These are phyloP conservation scores for Venturiaceae sp. DNA, from an alignment of 2,329 filamentous ascomycete genomes.

Conservation along the genomic window DNA sequence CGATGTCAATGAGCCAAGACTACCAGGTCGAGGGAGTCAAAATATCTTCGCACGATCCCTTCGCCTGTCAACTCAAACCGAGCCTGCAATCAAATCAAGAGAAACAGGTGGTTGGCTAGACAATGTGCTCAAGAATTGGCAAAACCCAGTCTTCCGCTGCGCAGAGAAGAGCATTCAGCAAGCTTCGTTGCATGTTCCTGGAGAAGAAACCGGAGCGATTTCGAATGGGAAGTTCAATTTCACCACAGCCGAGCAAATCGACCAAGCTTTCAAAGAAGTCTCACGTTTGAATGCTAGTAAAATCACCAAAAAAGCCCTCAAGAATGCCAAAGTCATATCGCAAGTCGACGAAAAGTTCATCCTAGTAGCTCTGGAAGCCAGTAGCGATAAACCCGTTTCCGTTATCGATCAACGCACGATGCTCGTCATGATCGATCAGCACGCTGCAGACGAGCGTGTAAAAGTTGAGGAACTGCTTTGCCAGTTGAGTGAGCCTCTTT, in stretches of 20 bases:
- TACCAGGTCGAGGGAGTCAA: conserved; percentile 7
- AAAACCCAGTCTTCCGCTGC: conserved; percentile 64
- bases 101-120: conserved; percentile 45
- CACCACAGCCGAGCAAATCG: conserved; percentile 7
- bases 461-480: conserved; percentile 65
- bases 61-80: conserved; percentile 17
- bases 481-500: conserved; percentile 37
- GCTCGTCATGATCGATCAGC: conserved; percentile 79
- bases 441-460: conserved; percentile 85
- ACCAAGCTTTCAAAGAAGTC: conserved; percentile 15
- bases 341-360: conserved; percentile 93
- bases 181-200: conserved; percentile 17
- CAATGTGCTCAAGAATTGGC: conserved; percentile 54
- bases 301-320: conserved; percentile 32
- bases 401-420: conserved; percentile 17
- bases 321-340: conserved; percentile 54
- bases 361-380: conserved; percentile 41
- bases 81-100: not conserved
- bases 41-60: not conserved
- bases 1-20: not conserved
- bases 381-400: not conserved
- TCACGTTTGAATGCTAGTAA: conserved; percentile 10
- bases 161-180: conserved; percentile 33
- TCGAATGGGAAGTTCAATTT: not conserved
- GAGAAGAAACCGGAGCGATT: conserved; percentile 1